Evolutionary conservation across 441 rosid genomes (phyloP).

Genomic region (Francoa sonchifolia): DNA sequence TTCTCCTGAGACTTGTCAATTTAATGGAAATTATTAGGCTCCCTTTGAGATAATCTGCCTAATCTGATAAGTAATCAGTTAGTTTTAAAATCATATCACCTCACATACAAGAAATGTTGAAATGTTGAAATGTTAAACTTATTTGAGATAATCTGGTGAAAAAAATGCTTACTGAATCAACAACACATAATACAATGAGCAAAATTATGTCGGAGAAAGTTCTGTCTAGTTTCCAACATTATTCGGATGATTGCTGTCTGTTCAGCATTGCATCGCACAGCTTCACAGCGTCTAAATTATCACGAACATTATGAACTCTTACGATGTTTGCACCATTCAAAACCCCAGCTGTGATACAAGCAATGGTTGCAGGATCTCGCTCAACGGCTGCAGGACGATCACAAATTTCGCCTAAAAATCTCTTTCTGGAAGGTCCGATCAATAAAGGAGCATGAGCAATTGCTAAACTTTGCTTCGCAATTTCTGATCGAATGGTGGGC

Average conservation of each 20-base stretch:
- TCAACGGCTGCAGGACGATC: conserved; percentile 38
- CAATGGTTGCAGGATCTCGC: conserved; percentile 84
- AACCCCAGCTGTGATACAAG: conserved; percentile 51
- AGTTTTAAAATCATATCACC: no score
- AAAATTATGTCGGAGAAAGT: no score
- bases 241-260: conserved; percentile 13
- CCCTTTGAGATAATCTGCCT: no score
- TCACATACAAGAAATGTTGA: no score
- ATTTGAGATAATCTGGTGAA: no score
- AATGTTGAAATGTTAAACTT: no score
- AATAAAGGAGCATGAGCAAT: conserved; percentile 61
- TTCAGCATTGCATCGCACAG: conserved; percentile 68
- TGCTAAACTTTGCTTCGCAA: conserved; percentile 56
- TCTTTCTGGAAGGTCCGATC: conserved; percentile 81
- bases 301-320: conserved; percentile 74
- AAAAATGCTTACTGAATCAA: no score
- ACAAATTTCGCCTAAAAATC: conserved; percentile 75
- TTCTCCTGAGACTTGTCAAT: no score
- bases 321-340: conserved; percentile 78
- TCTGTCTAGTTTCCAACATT: no score
- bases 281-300: conserved; percentile 65
- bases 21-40: no score
- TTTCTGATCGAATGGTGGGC: conserved; percentile 43
- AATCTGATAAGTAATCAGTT: no score
- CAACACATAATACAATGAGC: no score